Evolutionary conservation across 306 rosid species (phyloP).

Genomic region (Dalbergia cochinchinensis): DNA sequence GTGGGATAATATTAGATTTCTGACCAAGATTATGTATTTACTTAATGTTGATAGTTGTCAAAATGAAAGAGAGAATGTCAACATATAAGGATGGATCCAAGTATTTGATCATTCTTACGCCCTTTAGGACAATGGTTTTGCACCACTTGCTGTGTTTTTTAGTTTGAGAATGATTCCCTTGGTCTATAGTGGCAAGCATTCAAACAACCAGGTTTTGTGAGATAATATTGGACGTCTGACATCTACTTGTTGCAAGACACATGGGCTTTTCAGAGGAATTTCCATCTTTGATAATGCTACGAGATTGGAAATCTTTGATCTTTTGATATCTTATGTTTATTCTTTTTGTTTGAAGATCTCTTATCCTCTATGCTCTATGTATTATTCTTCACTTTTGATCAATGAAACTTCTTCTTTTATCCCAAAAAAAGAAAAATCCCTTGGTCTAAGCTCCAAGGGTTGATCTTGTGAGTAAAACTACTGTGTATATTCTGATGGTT

Average conservation of each 20-base stretch:
- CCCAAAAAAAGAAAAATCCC: neutral
- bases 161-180: neutral
- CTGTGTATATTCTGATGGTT: slow-evolving; percentile 15
- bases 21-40: neutral
- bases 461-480: neutral
- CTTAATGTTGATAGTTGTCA: neutral
- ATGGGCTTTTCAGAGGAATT: too few species aligned
- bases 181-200: too few species aligned
- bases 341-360: too few species aligned
- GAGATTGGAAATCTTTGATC: too few species aligned
- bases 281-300: too few species aligned
- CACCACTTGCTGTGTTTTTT: neutral
- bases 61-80: neutral
- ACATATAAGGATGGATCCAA: neutral
- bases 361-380: too few species aligned
- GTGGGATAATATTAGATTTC: too few species aligned
- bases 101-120: neutral
- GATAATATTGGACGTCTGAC: neutral
- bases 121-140: neutral
- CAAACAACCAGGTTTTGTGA: too few species aligned
- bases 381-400: too few species aligned
- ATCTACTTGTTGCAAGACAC: too few species aligned
- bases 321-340: too few species aligned
- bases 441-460: neutral
- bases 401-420: too few species aligned